Evolutionary conservation across 2,329 filamentous ascomycete species (phyloP).

Genomic region (Aspergillus sp.): DNA sequence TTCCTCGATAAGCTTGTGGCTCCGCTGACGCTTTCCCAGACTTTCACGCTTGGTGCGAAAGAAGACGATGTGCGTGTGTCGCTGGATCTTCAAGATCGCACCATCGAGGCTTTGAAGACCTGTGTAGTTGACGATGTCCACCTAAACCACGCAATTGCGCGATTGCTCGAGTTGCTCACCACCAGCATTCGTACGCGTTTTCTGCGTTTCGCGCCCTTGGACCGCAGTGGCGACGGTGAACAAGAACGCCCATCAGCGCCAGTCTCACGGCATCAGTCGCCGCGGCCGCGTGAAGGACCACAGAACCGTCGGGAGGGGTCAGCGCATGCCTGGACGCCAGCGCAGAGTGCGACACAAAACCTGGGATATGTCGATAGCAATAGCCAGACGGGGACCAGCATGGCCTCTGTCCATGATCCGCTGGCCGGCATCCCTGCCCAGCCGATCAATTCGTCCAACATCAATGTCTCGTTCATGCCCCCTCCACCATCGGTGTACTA

Average conservation of each 20-base stretch:
- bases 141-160: slow-evolving; percentile 63
- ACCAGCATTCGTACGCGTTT: slow-evolving; percentile 60
- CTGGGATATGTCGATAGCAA: slow-evolving; percentile 33
- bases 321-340: slow-evolving; percentile 31
- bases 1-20: background rate
- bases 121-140: slow-evolving; percentile 68
- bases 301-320: slow-evolving; percentile 29
- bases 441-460: slow-evolving; percentile 48
- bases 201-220: slow-evolving; percentile 57
- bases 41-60: slow-evolving; percentile 63
- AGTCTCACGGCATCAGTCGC: slow-evolving; percentile 40
- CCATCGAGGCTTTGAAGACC: slow-evolving; percentile 59
- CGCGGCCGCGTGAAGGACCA: slow-evolving; percentile 33
- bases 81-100: slow-evolving; percentile 59
- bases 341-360: slow-evolving; percentile 17
- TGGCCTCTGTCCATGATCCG: slow-evolving; percentile 40
- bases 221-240: slow-evolving; percentile 46
- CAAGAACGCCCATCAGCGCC: slow-evolving; percentile 40
- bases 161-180: slow-evolving; percentile 61
- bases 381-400: slow-evolving; percentile 22
- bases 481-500: slow-evolving; percentile 49
- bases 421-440: slow-evolving; percentile 47
- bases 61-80: slow-evolving; percentile 63
- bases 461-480: slow-evolving; percentile 51
- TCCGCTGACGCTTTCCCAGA: slow-evolving; percentile 37